These are phyloP conservation scores for Thozetella sp. DNA, from an alignment of 495 filamentous ascomycete species.

Conservation along the genomic window DNA sequence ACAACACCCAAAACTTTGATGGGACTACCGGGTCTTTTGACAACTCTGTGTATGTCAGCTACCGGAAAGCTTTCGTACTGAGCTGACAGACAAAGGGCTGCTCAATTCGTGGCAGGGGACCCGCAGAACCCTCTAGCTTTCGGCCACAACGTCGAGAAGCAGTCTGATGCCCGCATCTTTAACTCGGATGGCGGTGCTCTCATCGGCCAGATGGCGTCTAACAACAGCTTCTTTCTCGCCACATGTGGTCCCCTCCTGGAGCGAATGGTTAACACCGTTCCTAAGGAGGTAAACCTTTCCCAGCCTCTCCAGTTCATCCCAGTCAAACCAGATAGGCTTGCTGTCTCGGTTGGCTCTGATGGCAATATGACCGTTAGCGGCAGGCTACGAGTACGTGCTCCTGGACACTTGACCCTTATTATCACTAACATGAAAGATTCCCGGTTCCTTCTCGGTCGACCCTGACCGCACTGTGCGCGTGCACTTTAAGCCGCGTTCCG, in stretches of 20 bases:
- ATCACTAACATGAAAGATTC: neutral
- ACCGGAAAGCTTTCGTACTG: no score
- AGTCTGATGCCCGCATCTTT: constrained; percentile 39
- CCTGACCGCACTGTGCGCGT: neutral
- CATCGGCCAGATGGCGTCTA: constrained; percentile 24
- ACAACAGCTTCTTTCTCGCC: constrained; percentile 29
- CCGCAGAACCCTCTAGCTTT: constrained; percentile 10
- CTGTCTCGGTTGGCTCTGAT: neutral
- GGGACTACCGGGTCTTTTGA: neutral
- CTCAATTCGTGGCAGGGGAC: neutral
- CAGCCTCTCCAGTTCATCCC: constrained; percentile 1
- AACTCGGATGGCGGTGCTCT: constrained; percentile 34
- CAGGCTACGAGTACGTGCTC: neutral
- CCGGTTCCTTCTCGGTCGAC: neutral
- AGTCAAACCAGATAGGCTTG: constrained; percentile 2
- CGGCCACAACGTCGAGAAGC: constrained; percentile 20
- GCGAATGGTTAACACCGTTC: constrained; percentile 6
- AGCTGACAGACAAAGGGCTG: neutral
- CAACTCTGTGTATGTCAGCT: constrained; percentile 7
- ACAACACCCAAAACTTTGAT: neutral
- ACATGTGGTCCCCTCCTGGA: constrained; percentile 28
- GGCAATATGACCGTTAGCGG: neutral
- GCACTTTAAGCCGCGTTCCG: neutral
- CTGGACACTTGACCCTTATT: neutral
- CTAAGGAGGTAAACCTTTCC: neutral